A percentile compares a stretch with the other conserved stretches of the same genome.
Conservation (phyloP, 1,139 yeast genomes). For the Suhomyces anneliseae region DNA sequence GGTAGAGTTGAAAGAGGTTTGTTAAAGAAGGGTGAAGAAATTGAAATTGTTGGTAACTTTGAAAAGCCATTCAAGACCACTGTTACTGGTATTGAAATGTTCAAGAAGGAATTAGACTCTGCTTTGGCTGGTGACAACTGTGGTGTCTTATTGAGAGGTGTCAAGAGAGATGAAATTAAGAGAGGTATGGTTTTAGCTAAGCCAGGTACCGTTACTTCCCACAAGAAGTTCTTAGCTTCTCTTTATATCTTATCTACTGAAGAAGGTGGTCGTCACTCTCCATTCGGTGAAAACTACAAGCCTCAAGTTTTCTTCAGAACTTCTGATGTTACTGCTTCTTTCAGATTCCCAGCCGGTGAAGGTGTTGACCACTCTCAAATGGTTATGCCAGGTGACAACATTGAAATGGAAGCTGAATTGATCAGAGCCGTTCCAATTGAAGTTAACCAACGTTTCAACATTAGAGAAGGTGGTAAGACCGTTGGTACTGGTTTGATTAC, state of each 20-base stretch:
- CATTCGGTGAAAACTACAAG: constrained; percentile 95
- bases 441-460: constrained; percentile 96
- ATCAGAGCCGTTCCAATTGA: constrained; percentile 93
- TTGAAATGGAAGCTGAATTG: constrained; percentile 92
- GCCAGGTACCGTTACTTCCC: constrained; percentile 90
- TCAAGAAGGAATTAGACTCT: constrained; percentile 95
- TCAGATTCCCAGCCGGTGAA: constrained; percentile 88
- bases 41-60: constrained; percentile 93
- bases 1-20: constrained; percentile 99
- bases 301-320: constrained; percentile 98
- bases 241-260: constrained; percentile 90
- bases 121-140: constrained; percentile 99
- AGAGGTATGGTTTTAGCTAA: constrained; percentile 98
- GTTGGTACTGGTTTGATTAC: constrained; percentile 98
- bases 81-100: constrained; percentile 98
- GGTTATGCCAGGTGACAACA: constrained; percentile 98
- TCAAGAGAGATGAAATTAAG: constrained; percentile 93
- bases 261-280: constrained; percentile 99
- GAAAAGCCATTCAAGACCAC: constrained; percentile 87
- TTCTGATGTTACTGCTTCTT: constrained; percentile 89
- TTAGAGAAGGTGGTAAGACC: constrained; percentile 99
- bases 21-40: constrained; percentile 96
- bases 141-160: constrained; percentile 96
- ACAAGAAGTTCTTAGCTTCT: constrained; percentile 92
- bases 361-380: constrained; percentile 79